A percentile compares a stretch with the other conserved stretches of the same genome.
Evolutionary conservation across 805 yeast species (phyloP).

Genomic region (Candida alai): DNA sequence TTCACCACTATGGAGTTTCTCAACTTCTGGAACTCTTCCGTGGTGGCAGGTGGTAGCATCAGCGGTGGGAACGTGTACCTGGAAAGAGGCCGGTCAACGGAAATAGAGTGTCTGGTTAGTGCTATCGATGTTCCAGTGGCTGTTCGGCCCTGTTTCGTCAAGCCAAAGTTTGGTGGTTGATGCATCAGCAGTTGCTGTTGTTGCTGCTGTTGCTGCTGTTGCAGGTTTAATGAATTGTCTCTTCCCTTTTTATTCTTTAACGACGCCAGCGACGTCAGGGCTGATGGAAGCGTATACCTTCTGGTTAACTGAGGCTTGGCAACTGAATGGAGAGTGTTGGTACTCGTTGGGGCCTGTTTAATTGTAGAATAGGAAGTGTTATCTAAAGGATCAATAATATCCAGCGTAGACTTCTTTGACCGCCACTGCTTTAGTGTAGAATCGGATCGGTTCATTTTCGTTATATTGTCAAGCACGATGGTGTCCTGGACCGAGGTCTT

Average conservation of each 20-base stretch:
- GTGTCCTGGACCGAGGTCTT: neutral
- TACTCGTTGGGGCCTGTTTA: neutral
- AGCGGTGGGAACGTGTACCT: no score
- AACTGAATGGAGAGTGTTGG: neutral
- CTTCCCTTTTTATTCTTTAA: neutral
- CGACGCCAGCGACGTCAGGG: neutral
- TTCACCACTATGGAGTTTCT: slow-evolving; percentile 44
- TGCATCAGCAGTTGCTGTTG: neutral
- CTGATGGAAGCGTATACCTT: neutral
- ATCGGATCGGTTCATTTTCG: neutral
- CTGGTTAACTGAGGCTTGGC: slow-evolving; percentile 1
- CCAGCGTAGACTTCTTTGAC: no score
- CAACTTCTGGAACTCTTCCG: slow-evolving; percentile 47
- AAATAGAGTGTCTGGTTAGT: slow-evolving; percentile 8
- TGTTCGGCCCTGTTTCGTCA: neutral
- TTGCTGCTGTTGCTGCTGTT: slow-evolving; percentile 4
- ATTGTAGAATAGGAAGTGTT: no score
- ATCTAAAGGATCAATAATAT: no score
- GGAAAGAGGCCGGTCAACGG: slow-evolving; percentile 6
- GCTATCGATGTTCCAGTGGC: slow-evolving; percentile 1
- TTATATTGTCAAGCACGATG: neutral
- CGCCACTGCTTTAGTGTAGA: neutral
- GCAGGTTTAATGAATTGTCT: neutral
- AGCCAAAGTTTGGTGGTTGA: slow-evolving; percentile 2
- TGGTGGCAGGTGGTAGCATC: slow-evolving; percentile 29